Evolutionary conservation across 2,329 filamentous ascomycete genomes (phyloP).

Genomic region (Botrytis fabae): DNA sequence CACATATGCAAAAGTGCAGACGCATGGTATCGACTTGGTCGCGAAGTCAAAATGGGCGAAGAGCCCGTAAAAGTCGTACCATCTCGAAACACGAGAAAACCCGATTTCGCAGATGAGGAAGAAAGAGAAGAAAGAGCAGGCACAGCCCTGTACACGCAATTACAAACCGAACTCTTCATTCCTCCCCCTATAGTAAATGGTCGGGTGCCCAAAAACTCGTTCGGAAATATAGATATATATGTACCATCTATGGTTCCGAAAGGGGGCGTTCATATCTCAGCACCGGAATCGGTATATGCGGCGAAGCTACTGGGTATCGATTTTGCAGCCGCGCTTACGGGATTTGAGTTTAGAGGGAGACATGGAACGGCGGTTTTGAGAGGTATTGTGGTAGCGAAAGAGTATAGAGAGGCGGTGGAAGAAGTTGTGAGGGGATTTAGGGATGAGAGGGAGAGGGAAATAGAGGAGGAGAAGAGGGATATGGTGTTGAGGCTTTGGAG

Average conservation of each 20-base stretch:
- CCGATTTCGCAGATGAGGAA: slow-evolving; percentile 42
- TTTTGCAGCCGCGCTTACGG: slow-evolving; percentile 85
- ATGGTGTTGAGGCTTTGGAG: slow-evolving; percentile 69
- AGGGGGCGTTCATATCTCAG: slow-evolving; percentile 74
- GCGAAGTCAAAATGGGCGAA: slow-evolving; percentile 75
- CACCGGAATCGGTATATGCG: slow-evolving; percentile 64
- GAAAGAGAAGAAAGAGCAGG: slow-evolving; percentile 50
- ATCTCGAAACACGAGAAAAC: slow-evolving; percentile 45
- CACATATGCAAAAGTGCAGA: slow-evolving; percentile 75
- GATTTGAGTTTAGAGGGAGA: slow-evolving; percentile 83
- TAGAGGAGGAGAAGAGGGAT: slow-evolving; percentile 62
- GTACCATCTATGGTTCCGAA: slow-evolving; percentile 86
- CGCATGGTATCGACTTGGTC: slow-evolving; percentile 87
- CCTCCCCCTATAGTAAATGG: slow-evolving; percentile 76
- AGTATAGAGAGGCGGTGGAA: slow-evolving; percentile 70
- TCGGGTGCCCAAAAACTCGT: slow-evolving; percentile 83
- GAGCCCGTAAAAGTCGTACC: slow-evolving; percentile 77
- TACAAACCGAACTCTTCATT: slow-evolving; percentile 71
- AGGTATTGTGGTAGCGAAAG: slow-evolving; percentile 73
- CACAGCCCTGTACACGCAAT: slow-evolving; percentile 59
- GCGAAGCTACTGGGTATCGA: slow-evolving; percentile 77
- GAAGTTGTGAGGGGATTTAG: slow-evolving; percentile 68
- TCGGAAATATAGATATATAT: slow-evolving; percentile 91
- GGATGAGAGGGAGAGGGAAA: slow-evolving; percentile 63
- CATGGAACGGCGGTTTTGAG: slow-evolving; percentile 81